phyloP scores from a whole-genome alignment of 1,139 yeast species.

The Lipomyces yarrowii region DNA sequence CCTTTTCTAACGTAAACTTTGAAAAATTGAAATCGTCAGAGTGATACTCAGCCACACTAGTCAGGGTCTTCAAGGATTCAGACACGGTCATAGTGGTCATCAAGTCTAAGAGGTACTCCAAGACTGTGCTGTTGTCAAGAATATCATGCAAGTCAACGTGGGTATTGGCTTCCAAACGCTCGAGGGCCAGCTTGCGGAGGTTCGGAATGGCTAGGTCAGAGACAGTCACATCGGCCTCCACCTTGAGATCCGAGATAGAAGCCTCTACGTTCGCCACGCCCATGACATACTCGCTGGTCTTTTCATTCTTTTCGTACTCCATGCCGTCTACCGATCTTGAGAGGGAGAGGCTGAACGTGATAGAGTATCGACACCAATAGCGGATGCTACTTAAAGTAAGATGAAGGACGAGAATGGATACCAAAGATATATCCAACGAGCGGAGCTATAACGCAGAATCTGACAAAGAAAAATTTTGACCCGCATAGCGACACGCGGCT shows the following conservation, averaged over 20 bases:
- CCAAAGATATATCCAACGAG: background rate
- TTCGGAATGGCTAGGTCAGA: slow-evolving; percentile 22
- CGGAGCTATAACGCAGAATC: background rate
- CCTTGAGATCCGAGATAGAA: slow-evolving; percentile 15
- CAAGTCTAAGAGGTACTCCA: slow-evolving; percentile 21
- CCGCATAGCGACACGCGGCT: background rate
- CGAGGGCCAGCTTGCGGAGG: slow-evolving; percentile 23
- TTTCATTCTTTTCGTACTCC: slow-evolving; percentile 16
- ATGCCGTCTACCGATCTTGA: slow-evolving; percentile 4
- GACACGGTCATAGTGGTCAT: slow-evolving; percentile 23
- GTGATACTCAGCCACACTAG: slow-evolving; percentile 10
- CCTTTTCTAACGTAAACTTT: slow-evolving; percentile 7
- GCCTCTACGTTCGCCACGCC: slow-evolving; percentile 1
- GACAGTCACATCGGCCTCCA: slow-evolving; percentile 23
- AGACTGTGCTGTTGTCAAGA: slow-evolving; percentile 11
- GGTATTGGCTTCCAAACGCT: slow-evolving; percentile 12
- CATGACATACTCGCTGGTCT: slow-evolving; percentile 15
- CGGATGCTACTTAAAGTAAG: background rate
- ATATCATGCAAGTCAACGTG: slow-evolving; percentile 23
- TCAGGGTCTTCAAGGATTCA: slow-evolving; percentile 15
- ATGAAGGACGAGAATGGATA: background rate
- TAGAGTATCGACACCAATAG: background rate
- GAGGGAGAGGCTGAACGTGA: background rate
- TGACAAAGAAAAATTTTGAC: background rate
- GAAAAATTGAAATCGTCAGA: slow-evolving; percentile 22